Evolutionary conservation across 345 rosid species (phyloP), one percentile per base, ranked within the genome.

Genomic region (Psidium guajava): DNA sequence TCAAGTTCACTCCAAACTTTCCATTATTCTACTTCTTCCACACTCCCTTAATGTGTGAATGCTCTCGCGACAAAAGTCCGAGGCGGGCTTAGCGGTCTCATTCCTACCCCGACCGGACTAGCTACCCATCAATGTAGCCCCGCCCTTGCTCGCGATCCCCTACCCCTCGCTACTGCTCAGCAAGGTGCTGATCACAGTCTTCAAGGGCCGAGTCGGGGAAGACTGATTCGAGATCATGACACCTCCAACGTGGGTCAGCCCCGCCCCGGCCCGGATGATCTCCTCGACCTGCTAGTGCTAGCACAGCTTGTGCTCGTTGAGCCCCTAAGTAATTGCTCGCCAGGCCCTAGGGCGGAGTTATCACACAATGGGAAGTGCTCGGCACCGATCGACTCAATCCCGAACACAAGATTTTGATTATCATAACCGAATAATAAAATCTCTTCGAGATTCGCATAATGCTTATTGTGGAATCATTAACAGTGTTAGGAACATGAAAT

Each of bases 121-220:
- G 53, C 61, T 86, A 0, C 88, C 89, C 3, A 81, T 24, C 87
- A 84, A 69, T 54, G 91, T 87, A 82, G 91, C 88, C 83, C 90
- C 95, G 11, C 86, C 81, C n/a, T 61, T 87, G 58, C n/a, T 69
- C 3, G 85, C 85, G 10, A 90, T 90, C 84, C 98, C 81, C 7
- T 3, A 86, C 54, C 95, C 87, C 14, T 93, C 94, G 2, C 97
- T 98, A 15, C 93, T 96, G 3, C 90, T 92, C 69, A 95, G 98
- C 74, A 97, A 52, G 5, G 98, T 98, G 14, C 86, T 89, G 52
- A 97, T 95, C 2, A 97, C 98, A 36, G 95, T 87, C 87, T 93
- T 97, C 90, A 97, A 81, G 21, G 99, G 98, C 82, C 98, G 93
- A 86, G 94, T 95, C 24, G 98, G 99, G 61, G 98, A 97, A 57